phyloP scores from a whole-genome alignment of 176 grass and related monocot genomes.

The Ananas comosus region DNA sequence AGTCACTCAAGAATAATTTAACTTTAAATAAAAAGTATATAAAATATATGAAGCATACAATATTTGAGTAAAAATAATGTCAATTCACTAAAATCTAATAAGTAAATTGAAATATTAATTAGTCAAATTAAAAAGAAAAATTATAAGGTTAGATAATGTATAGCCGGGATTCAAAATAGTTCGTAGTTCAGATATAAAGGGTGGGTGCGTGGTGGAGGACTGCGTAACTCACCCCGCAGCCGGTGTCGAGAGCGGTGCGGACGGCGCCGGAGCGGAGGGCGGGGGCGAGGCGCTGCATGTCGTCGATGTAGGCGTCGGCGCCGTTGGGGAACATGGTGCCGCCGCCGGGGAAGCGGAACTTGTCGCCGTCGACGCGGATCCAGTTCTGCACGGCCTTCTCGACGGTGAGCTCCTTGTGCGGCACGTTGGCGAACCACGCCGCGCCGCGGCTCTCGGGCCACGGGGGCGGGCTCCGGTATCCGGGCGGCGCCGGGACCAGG shows the following conservation, averaged over 20 bases:
- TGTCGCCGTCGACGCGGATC: slow-evolving; percentile 17
- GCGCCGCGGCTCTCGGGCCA: slow-evolving; percentile 34
- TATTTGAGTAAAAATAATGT: too few species aligned
- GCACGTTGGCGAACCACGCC: slow-evolving; percentile 41
- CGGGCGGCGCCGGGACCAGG: slow-evolving; percentile 17
- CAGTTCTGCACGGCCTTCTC: slow-evolving; percentile 34
- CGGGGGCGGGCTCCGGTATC: slow-evolving; percentile 25
- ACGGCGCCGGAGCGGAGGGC: slow-evolving; percentile 16
- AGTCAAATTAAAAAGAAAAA: too few species aligned
- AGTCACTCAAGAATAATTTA: too few species aligned
- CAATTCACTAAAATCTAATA: too few species aligned
- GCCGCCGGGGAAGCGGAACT: slow-evolving; percentile 30
- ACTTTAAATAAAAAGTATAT: too few species aligned
- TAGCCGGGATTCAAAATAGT: neutral
- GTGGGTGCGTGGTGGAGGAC: neutral
- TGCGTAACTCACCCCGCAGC: slow-evolving; percentile 30
- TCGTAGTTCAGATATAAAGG: neutral
- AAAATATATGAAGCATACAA: too few species aligned
- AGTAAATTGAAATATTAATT: too few species aligned
- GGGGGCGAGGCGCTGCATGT: slow-evolving; percentile 19
- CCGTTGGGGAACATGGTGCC: slow-evolving; percentile 42
- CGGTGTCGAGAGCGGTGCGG: slow-evolving; percentile 32
- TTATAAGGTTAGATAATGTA: too few species aligned
- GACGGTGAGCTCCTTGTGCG: slow-evolving; percentile 35
- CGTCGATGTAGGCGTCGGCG: slow-evolving; percentile 39